Conservation (phyloP, 306 rosid genomes). For the Cucurbita ficifolia region DNA sequence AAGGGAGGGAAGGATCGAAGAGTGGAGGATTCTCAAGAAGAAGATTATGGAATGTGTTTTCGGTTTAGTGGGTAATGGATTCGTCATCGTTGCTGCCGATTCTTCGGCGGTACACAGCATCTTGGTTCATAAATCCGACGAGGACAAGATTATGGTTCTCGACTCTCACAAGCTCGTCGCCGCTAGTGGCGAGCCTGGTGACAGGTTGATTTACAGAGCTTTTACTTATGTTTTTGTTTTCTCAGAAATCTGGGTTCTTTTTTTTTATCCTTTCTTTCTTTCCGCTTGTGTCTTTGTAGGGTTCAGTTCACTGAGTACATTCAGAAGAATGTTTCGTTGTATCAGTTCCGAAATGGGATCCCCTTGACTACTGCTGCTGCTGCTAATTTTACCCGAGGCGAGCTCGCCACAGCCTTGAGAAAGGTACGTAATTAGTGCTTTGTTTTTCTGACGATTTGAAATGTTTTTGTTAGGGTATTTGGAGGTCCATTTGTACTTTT, state of each 20-base stretch:
- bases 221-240: conserved; percentile 6
- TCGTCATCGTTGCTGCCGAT: conserved; percentile 72
- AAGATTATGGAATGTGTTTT: conserved; percentile 67
- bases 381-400: conserved; percentile 68
- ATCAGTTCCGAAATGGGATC: conserved; percentile 65
- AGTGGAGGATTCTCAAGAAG: background rate
- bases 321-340: conserved; percentile 59
- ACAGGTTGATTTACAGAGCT: conserved; percentile 31
- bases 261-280: background rate
- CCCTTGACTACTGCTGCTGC: conserved; percentile 69
- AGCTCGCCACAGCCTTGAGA: conserved; percentile 70
- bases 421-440: conserved; percentile 25
- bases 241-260: background rate
- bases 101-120: conserved; percentile 90
- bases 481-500: background rate
- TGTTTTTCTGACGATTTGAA: background rate
- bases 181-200: conserved; percentile 89
- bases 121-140: conserved; percentile 81
- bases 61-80: conserved; percentile 66
- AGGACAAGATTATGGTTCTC: conserved; percentile 94
- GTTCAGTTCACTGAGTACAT: conserved; percentile 71
- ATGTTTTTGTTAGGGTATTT: background rate
- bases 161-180: conserved; percentile 91
- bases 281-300: conserved; percentile 9
- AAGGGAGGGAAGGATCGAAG: background rate